Evolutionary conservation across 106 monocot species (phyloP).

Genomic region (Dendrobium nobile): DNA sequence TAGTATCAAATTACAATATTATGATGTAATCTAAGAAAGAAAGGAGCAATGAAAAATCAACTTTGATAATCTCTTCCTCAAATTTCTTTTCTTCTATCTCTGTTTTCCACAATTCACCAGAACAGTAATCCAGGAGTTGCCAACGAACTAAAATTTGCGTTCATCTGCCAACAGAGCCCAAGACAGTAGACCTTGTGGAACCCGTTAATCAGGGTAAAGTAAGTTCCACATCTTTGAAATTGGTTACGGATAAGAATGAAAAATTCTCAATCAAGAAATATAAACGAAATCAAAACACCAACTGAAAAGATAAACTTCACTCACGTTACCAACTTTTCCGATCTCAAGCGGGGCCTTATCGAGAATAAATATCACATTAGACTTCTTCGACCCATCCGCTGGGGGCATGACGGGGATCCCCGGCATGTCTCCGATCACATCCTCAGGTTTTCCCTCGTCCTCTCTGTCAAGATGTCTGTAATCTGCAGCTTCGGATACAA

Average conservation of each 20-base stretch:
- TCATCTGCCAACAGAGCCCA: not conserved
- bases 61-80: too few species aligned
- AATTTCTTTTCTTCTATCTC: too few species aligned
- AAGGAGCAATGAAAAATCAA: too few species aligned
- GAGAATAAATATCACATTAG: constrained; percentile 57
- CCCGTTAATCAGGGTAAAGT: not conserved
- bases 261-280: too few species aligned
- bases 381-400: constrained; percentile 23
- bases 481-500: not conserved
- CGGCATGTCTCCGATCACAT: constrained; percentile 21
- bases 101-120: too few species aligned
- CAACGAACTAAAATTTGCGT: too few species aligned
- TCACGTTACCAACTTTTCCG: constrained; percentile 71
- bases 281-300: not conserved
- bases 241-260: too few species aligned
- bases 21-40: too few species aligned
- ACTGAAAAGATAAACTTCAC: not conserved
- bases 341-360: constrained; percentile 61
- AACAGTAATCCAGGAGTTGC: too few species aligned
- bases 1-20: too few species aligned
- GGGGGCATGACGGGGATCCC: constrained; percentile 32
- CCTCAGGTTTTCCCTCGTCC: constrained; percentile 11
- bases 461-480: not conserved
- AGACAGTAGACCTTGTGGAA: not conserved
- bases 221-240: not conserved